These are phyloP conservation scores for Polyporus tsugae DNA, from an alignment of 1,284 basidiomycete genomes.

Conservation along the genomic window DNA sequence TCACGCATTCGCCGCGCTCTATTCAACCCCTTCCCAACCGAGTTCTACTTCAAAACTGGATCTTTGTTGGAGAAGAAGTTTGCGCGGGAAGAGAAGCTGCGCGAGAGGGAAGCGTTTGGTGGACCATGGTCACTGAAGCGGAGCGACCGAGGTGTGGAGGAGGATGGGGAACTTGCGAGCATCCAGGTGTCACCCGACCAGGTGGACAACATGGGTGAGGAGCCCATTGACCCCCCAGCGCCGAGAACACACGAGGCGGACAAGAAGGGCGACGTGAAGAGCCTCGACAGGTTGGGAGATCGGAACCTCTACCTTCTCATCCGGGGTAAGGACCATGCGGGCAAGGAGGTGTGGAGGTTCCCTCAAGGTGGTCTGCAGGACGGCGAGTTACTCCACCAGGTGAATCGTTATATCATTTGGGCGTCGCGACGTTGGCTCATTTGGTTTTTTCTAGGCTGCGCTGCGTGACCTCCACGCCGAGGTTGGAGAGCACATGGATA, in stretches of 20 bases:
- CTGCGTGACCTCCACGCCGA: constrained; percentile 68
- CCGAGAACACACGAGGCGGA: constrained; percentile 73
- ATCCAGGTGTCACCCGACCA: constrained; percentile 56
- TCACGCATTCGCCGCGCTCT: constrained; percentile 84
- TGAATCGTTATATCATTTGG: constrained; percentile 39
- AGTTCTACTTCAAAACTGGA: constrained; percentile 97
- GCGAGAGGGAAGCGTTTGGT: constrained; percentile 79
- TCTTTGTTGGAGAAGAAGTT: constrained; percentile 89
- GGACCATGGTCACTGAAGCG: constrained; percentile 30
- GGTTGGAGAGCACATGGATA: constrained; percentile 81
- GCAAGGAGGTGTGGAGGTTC: constrained; percentile 80
- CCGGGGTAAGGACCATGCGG: constrained; percentile 55
- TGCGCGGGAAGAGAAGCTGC: constrained; percentile 72
- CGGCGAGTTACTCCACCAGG: constrained; percentile 77
- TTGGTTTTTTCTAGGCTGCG: constrained; percentile 60
- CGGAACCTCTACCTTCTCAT: constrained; percentile 90
- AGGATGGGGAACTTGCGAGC: constrained; percentile 43
- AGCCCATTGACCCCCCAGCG: constrained; percentile 49
- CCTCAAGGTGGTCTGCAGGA: constrained; percentile 73
- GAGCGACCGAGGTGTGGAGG: constrained; percentile 42
- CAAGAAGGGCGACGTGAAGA: constrained; percentile 66
- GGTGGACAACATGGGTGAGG: constrained; percentile 57
- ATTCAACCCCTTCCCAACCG: constrained; percentile 88
- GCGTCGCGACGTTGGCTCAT: not conserved
- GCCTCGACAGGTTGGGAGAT: constrained; percentile 83